Conservation (phyloP, 2,329 filamentous ascomycete genomes). For the Colletotrichum higginsianum region DNA sequence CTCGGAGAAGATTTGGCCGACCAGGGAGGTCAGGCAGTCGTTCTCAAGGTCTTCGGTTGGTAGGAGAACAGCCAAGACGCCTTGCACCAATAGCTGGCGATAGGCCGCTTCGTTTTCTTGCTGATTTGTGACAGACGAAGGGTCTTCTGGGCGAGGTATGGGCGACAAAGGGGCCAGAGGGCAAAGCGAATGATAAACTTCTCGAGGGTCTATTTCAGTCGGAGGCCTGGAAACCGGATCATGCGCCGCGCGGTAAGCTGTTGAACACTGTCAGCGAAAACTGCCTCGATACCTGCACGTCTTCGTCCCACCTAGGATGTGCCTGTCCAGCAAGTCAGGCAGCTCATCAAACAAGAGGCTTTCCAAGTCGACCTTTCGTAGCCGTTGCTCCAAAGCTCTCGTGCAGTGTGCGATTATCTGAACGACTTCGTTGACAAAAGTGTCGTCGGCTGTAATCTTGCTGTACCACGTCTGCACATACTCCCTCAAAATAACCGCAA, state of each 20-base stretch:
- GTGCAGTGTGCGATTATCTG: conserved; percentile 95
- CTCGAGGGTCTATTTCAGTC: conserved; percentile 73
- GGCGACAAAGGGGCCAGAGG: conserved; percentile 87
- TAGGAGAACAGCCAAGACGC: conserved; percentile 84
- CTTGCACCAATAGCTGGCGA: conserved; percentile 89
- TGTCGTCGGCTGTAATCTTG: conserved; percentile 91
- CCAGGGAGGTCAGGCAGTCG: conserved; percentile 84
- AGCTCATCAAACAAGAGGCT: conserved; percentile 89
- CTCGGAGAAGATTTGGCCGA: conserved; percentile 90
- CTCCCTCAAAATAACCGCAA: conserved; percentile 90
- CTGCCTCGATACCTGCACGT: neutral
- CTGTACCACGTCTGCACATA: conserved; percentile 95
- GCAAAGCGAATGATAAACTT: conserved; percentile 86
- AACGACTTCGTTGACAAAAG: conserved; percentile 89
- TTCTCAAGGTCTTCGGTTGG: conserved; percentile 95
- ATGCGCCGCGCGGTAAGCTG: conserved; percentile 79
- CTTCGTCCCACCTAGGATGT: conserved; percentile 77
- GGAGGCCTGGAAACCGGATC: conserved; percentile 70
- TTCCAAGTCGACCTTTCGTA: conserved; percentile 87
- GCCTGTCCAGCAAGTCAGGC: conserved; percentile 83
- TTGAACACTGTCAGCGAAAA: conserved; percentile 5
- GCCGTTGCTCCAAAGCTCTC: conserved; percentile 86
- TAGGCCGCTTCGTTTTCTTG: conserved; percentile 85
- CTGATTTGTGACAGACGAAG: conserved; percentile 71
- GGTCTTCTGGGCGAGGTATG: conserved; percentile 72